Base-by-base conservation (phyloP, 2,329 filamentous ascomycete genomes). In the Trichophyton verrucosum region DNA sequence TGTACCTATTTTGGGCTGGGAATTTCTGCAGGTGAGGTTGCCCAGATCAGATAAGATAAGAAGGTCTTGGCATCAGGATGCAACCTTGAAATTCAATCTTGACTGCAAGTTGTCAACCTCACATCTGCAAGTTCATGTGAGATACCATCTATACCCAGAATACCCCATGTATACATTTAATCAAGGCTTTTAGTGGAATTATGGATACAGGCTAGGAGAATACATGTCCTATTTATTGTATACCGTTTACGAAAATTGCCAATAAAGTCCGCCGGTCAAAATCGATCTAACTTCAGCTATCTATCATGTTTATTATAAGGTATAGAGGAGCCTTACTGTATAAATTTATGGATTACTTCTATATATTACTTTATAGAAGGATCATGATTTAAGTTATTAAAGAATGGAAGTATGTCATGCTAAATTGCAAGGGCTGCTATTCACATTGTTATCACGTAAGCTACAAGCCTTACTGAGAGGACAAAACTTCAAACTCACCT, bases 11-110 rank as follows among this genome's bases (percentile, higher is more conserved):
- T 7, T 8, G 17, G n/a, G 9, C 22, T 7, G 46, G 22, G 20
- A 27, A 15, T 20, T 30, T 4, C 13, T 15, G 46, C 22, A 13
- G 5, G 46, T 8, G 17, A 24, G 27, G 13, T 27, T 27, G 51
- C 33, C 11, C 51, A 11, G 51, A 33, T 55, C 51, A 38, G 51
- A 55, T 55, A 55, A 55, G 51, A 55, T 55, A 55, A 55, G 2
- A 33, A 55, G 36, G 30, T n/a, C 51, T 55, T 55, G 51, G 51
- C 27, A 44, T 11, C 33, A 0, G 33, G 33, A 38, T 38, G 22
- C 13, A 33, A 38, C 24, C 27, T 7, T 30, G 27, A 30, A 30
- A 30, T 55, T 55, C 6, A 17, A 17, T 55, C 11, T 22, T 15
- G 24, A 51, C 46, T 4, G 24, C 46, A 5, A 22, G 24, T 3